Evolutionary conservation across 2,329 filamentous ascomycete species (phyloP).

Genomic region (Penicillium occitanis): DNA sequence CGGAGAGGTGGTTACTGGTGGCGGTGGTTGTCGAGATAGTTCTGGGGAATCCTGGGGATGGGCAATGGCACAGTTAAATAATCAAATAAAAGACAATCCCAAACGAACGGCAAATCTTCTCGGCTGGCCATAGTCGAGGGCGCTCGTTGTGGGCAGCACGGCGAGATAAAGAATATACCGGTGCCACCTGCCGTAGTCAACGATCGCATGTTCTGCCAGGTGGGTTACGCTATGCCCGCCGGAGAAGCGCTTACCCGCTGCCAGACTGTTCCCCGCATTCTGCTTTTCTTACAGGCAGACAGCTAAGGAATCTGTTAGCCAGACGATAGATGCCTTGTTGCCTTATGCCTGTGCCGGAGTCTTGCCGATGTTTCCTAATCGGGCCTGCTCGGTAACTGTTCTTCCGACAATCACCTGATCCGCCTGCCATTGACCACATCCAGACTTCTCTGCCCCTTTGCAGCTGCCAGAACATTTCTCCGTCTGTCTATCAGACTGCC

Average conservation of each 20-base stretch:
- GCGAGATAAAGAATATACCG: constrained; percentile 11
- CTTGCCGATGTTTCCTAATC: background rate
- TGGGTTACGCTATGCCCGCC: background rate
- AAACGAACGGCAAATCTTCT: constrained; percentile 8
- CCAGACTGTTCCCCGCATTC: background rate
- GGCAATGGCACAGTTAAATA: background rate
- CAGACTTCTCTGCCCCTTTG: background rate
- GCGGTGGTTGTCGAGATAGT: background rate
- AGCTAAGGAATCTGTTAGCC: too few species aligned
- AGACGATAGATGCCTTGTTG: background rate
- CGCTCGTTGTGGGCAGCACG: too few species aligned
- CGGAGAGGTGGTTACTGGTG: background rate
- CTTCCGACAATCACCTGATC: background rate
- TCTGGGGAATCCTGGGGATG: constrained; percentile 8
- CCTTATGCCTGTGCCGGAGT: background rate
- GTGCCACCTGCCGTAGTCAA: constrained; percentile 11
- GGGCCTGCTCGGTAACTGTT: background rate
- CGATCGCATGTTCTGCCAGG: background rate
- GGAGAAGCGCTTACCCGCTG: constrained; percentile 21
- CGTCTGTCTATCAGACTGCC: background rate
- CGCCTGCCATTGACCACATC: background rate
- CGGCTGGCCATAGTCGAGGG: background rate
- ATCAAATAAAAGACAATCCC: background rate
- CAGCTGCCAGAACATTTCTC: background rate
- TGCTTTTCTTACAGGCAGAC: too few species aligned